Evolutionary conservation across 352 stramenopile genomes (phyloP).

Genomic region (Thraustochytrium sp.): DNA sequence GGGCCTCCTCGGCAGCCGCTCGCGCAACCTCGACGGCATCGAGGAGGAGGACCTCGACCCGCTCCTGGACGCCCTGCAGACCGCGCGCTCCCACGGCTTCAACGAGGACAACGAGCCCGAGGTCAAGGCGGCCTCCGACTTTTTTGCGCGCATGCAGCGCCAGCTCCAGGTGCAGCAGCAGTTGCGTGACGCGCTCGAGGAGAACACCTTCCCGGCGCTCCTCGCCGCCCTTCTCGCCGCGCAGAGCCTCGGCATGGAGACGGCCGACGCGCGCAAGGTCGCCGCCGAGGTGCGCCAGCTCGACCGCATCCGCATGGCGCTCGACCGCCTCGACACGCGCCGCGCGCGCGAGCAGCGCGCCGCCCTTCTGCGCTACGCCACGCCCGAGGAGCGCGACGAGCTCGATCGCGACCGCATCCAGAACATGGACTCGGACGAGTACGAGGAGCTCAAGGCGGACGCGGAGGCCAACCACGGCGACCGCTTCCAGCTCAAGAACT

Average conservation of each 20-base stretch:
- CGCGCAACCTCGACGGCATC: background rate
- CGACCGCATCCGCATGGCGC: conserved; percentile 5
- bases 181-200: conserved; percentile 20
- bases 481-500: conserved; percentile 30
- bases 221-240: background rate
- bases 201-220: conserved; percentile 1
- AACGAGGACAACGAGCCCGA: conserved; percentile 35
- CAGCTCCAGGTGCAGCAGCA: conserved; percentile 43
- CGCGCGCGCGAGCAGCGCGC: background rate
- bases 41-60: conserved; percentile 13
- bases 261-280: conserved; percentile 6
- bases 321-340: conserved; percentile 17
- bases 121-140: background rate
- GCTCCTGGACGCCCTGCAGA: conserved; percentile 3
- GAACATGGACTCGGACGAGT: conserved; percentile 31
- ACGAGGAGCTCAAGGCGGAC: background rate
- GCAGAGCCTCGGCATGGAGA: conserved; percentile 35
- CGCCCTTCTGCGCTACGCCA: conserved; percentile 18
- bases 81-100: conserved; percentile 9
- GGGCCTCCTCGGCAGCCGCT: background rate
- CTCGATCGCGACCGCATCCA: conserved; percentile 18
- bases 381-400: conserved; percentile 14
- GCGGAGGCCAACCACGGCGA: background rate
- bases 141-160: conserved; percentile 23
- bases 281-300: conserved; percentile 30